Base-by-base conservation (phyloP, 1,284 basidiomycete species). In the Polyporus tsugae region DNA sequence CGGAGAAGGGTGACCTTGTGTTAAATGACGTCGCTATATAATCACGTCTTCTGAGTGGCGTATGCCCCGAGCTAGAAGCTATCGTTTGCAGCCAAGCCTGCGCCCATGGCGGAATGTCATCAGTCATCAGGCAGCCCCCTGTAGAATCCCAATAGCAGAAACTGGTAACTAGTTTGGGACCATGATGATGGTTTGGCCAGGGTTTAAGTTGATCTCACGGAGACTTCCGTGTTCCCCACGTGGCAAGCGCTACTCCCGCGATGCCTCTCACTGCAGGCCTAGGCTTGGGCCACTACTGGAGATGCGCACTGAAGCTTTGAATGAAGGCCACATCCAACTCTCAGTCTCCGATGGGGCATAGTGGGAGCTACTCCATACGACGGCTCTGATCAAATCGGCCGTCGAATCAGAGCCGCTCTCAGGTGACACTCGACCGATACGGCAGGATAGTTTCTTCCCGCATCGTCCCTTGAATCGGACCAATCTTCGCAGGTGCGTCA, bases 231-330 rank as follows among this genome's bases (percentile, higher is more conserved):
- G 6, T 0, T n/a, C 4, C 25, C 52, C 29, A 55, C 13, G 15
- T 55, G 52, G 29, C 52, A 53, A 22, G 52, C 52, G 52, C 52
- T 53, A 53, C 52, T 35, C 29, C 52, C 52, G 29, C 52, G 52
- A 35, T 29, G 13, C 29, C 29, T 29, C 52, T 53, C 52, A 19
- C 15, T 29, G n/a, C n/a, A n/a, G n/a, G n/a, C n/a, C n/a, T n/a
- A n/a, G n/a, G n/a, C n/a, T n/a, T n/a, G n/a, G n/a, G n/a, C n/a
- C n/a, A n/a, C n/a, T n/a, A 19, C 15, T 29, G n/a, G 9, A 46
- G n/a, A 10, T 4, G 46, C 46, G 25, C 46, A 11, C 17, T 17
- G n/a, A 49, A 25, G 46, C 46, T 19, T 49, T 22, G 9, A 25
- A 49, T 22, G 9, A 25, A 49, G 15, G 41, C 6, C 41, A 49